phyloP scores from a whole-genome alignment of 2,329 filamentous ascomycete genomes.

The Aspergillus candidus region DNA sequence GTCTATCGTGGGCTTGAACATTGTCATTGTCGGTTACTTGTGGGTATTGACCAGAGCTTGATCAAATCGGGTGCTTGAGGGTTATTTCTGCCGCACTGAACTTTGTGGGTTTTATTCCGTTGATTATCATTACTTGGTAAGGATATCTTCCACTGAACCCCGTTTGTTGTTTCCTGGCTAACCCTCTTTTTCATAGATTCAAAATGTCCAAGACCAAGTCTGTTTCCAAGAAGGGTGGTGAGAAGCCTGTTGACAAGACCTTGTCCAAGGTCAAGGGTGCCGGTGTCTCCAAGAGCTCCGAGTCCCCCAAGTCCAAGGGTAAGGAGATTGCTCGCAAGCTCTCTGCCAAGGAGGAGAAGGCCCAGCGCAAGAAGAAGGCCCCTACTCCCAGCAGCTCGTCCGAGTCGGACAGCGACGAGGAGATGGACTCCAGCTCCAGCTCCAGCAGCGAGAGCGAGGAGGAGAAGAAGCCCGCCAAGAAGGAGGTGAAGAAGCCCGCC shows the following conservation, averaged over 20 bases:
- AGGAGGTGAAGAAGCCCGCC: conserved; percentile 19
- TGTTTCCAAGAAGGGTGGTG: conserved; percentile 30
- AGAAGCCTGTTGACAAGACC: conserved; percentile 39
- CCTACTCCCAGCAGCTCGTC: conserved; percentile 33
- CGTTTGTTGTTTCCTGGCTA: conserved; percentile 11
- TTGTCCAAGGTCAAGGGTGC: conserved; percentile 45
- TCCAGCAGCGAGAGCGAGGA: conserved; percentile 30
- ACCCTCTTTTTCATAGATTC: conserved; percentile 17
- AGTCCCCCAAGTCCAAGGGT: conserved; percentile 41
- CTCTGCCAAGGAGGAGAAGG: conserved; percentile 37
- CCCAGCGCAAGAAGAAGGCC: conserved; percentile 40
- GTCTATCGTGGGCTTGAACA: conserved; percentile 42
- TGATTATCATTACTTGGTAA: conserved; percentile 10
- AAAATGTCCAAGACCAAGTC: conserved; percentile 44
- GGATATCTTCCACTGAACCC: conserved; percentile 14
- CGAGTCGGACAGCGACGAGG: conserved; percentile 34
- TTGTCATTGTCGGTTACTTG: conserved; percentile 38
- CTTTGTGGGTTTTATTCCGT: conserved; percentile 7
- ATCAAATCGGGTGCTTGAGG: conserved; percentile 33
- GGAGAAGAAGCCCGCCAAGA: conserved; percentile 28
- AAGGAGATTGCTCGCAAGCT: conserved; percentile 40
- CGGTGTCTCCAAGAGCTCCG: conserved; percentile 40
- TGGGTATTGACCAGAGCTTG: conserved; percentile 23
- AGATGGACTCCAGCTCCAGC: conserved; percentile 23
- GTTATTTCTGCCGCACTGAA: conserved; percentile 33